Evolutionary conservation across 495 filamentous ascomycete genomes (phyloP).

Genomic region (Penicillium paxilli): DNA sequence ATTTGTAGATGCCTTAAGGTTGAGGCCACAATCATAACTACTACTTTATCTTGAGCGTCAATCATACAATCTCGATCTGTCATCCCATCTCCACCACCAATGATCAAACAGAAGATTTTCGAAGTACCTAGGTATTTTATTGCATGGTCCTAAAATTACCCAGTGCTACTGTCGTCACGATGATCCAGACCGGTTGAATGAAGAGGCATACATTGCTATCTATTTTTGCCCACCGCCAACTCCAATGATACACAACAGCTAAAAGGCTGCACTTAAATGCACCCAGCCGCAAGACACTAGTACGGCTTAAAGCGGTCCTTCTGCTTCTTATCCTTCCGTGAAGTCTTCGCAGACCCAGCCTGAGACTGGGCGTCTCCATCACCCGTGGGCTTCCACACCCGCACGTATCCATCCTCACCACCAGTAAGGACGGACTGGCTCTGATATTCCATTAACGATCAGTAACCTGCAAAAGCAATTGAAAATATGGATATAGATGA

Average conservation of each 20-base stretch:
- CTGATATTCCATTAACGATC: constrained; percentile 30
- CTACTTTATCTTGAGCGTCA: not conserved
- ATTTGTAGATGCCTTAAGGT: not conserved
- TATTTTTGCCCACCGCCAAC: constrained; percentile 17
- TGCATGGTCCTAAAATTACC: no score
- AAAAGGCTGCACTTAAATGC: constrained; percentile 3
- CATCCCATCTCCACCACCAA: no score
- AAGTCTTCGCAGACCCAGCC: constrained; percentile 21
- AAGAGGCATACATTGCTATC: constrained; percentile 3
- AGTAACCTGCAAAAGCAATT: not conserved
- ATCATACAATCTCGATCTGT: no score
- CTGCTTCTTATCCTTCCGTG: constrained; percentile 41
- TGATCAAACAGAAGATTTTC: no score
- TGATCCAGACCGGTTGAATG: no score
- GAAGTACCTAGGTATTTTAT: no score
- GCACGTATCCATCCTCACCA: constrained; percentile 76
- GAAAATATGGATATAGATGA: constrained; percentile 1
- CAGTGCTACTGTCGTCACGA: no score
- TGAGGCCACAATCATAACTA: not conserved
- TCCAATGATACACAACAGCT: constrained; percentile 22
- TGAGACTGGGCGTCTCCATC: constrained; percentile 16
- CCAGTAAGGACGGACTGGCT: constrained; percentile 70
- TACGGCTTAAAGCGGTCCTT: constrained; percentile 47
- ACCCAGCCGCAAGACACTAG: constrained; percentile 16
- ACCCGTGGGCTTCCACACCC: constrained; percentile 38